Base-by-base conservation (phyloP, 805 yeast species). In the Starmerella etchellsii region DNA sequence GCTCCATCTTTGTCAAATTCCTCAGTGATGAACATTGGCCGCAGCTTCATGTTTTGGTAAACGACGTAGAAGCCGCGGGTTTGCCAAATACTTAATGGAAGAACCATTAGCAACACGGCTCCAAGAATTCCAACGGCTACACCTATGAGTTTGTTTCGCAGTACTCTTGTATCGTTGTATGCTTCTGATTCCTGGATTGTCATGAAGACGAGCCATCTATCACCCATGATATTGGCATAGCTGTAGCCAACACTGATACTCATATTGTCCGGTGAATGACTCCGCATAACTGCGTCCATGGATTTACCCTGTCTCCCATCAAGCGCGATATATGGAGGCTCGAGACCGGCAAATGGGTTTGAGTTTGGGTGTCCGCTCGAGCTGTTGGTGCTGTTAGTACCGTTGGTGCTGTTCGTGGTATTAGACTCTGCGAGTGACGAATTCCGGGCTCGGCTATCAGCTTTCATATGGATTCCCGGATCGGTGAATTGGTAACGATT, bases 41-140 rank as follows among this genome's bases (percentile, higher is more conserved):
- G 39, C 15, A 41, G 42, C 21, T 40, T 39, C 54, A 53, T 49
- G 28, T 46, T 47, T 20, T 48, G 43, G 43, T 52, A 53, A 22
- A 53, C 50, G n/a, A 42, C 31, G 36, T 53, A 53, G 5, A 53
- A 34, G 3, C 55, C 53, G 4, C 46, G 32, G 2, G 57, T 53
- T 39, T 51, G 53, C 45, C 43, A 40, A 2, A 52, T 36, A 25
- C 57, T 51, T 9, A 50, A 34, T 3, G 57, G 57, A 2, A 51
- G 34, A 21, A 52, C 37, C 8, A 52, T 37, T 8, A 52, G 34
- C n/a, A 52, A 31, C 8, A 52, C 45, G 8, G 50, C 52, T 11
- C 54, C 54, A 2, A 53, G 36, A 20, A 53, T 46, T 9, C 54
- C 57, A 5, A 38, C 34, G 13, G 44, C 51, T 1, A 51, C 48